Conservation (phyloP, 2,329 filamentous ascomycete genomes). For the Capronia coronata region DNA sequence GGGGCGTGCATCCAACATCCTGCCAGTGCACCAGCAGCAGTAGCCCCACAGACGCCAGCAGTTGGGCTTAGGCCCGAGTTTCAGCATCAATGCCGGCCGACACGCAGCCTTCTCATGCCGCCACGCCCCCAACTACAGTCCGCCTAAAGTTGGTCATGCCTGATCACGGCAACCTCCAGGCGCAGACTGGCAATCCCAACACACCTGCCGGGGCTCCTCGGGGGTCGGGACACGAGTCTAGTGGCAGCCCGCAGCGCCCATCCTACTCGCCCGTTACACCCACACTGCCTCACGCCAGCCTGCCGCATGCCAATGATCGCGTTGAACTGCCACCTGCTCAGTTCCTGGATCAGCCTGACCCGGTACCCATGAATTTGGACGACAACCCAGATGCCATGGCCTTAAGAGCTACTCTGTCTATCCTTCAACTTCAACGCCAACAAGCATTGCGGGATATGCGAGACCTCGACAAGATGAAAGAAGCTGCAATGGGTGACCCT, state of each 20-base stretch:
- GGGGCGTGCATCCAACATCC: too few relatives aligned
- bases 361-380: constrained; percentile 42
- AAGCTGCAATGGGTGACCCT: constrained; percentile 63
- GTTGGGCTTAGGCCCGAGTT: not conserved
- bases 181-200: constrained; percentile 1
- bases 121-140: not conserved
- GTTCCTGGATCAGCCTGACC: constrained; percentile 32
- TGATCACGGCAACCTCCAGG: constrained; percentile 1
- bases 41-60: not conserved
- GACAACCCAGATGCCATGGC: constrained; percentile 81
- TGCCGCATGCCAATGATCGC: constrained; percentile 16
- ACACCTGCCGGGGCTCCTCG: not conserved
- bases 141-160: constrained; percentile 18
- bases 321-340: constrained; percentile 15
- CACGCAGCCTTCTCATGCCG: not conserved
- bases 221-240: constrained; percentile 18
- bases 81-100: constrained; percentile 28
- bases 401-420: constrained; percentile 73
- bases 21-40: too few relatives aligned
- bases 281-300: constrained; percentile 33
- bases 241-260: constrained; percentile 34
- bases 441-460: constrained; percentile 71
- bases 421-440: constrained; percentile 78
- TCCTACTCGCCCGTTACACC: constrained; percentile 45
- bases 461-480: constrained; percentile 61